phyloP scores from a whole-genome alignment of 768 basidiomycete genomes.

The Bullera alba region DNA sequence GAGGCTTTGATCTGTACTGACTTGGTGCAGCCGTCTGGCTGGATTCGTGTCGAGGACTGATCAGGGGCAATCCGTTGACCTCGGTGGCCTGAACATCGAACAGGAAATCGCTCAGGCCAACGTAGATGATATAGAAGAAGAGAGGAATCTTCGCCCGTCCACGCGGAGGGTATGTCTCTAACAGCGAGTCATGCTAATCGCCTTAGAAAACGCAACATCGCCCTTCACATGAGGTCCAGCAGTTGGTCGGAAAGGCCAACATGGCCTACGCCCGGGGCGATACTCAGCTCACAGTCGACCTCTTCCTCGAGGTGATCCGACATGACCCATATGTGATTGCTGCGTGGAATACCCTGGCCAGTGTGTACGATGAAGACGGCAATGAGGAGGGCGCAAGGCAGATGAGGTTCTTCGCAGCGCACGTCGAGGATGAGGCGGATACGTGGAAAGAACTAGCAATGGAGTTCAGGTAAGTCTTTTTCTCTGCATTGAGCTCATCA shows the following conservation, averaged over 20 bases:
- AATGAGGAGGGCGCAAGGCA: constrained; percentile 68
- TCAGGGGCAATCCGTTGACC: too few relatives aligned
- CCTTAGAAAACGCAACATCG: not conserved
- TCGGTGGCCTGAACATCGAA: not conserved
- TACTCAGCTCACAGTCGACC: constrained; percentile 61
- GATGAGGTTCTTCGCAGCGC: constrained; percentile 80
- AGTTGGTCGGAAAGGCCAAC: constrained; percentile 74
- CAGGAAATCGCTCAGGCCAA: not conserved
- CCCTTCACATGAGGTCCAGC: constrained; percentile 41
- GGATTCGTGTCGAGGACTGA: not conserved
- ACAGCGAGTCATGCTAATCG: not conserved
- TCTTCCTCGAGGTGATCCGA: constrained; percentile 86
- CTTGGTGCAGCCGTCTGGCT: not conserved
- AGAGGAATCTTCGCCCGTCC: not conserved
- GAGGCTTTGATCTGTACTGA: not conserved
- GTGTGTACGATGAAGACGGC: constrained; percentile 68
- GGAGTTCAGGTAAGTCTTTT: constrained; percentile 66
- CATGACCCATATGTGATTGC: constrained; percentile 77
- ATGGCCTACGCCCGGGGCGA: constrained; percentile 72
- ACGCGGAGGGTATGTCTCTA: not conserved
- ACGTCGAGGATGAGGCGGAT: constrained; percentile 74
- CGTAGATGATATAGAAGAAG: not conserved
- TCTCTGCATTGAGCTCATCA: constrained; percentile 1
- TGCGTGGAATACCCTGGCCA: constrained; percentile 83
- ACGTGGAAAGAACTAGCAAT: constrained; percentile 76